Evolutionary conservation across 192 early-diverging fungal genomes (phyloP).

Genomic region (Podila epicladia): DNA sequence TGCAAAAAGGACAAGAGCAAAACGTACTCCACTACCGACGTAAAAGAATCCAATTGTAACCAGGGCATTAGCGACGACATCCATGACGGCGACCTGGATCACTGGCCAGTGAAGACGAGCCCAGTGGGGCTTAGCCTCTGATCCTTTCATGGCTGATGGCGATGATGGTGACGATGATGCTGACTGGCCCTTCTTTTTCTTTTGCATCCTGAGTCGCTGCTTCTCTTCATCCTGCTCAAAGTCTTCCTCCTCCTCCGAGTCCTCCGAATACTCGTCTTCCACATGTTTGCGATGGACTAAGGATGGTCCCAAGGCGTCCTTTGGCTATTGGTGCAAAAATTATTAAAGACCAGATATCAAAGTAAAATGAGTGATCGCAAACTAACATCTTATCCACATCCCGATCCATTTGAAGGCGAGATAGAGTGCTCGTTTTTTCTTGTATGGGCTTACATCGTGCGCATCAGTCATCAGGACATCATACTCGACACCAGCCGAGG

Average conservation of each 20-base stretch:
- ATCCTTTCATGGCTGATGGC: neutral
- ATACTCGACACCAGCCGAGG: constrained; percentile 24
- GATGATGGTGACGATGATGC: neutral
- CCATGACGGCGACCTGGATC: constrained; percentile 53
- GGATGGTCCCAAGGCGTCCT: neutral
- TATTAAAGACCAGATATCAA: neutral
- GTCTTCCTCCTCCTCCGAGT: neutral
- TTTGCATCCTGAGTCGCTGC: neutral
- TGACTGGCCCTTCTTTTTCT: constrained; percentile 8
- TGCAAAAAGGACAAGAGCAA: neutral
- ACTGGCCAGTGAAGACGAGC: constrained; percentile 34
- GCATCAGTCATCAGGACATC: constrained; percentile 29
- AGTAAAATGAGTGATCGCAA: neutral
- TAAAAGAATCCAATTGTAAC: constrained; percentile 67
- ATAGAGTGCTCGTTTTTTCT: neutral
- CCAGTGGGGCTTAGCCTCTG: neutral
- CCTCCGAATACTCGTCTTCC: neutral
- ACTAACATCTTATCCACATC: neutral
- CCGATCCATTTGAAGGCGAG: neutral
- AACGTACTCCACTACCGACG: constrained; percentile 67
- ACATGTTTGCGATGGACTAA: neutral
- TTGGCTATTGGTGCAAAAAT: constrained; percentile 5
- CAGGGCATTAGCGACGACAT: constrained; percentile 63
- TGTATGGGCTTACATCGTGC: constrained; percentile 24
- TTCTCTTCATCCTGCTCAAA: constrained; percentile 36